Evolutionary conservation across 768 basidiomycete genomes (phyloP), one percentile per base, ranked within the genome.

Genomic region (Kondoa malvinella): DNA sequence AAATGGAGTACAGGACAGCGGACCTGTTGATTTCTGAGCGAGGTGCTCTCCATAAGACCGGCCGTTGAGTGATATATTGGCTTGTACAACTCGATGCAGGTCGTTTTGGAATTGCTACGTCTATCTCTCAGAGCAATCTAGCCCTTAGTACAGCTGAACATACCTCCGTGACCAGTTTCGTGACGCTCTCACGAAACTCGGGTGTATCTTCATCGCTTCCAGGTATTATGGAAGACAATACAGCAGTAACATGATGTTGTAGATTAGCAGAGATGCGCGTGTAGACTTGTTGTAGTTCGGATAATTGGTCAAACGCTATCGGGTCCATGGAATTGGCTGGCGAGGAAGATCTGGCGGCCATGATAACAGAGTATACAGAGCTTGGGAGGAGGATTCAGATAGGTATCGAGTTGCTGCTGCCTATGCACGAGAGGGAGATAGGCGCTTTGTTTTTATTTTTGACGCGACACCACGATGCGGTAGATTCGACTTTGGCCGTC

Each of bases 61-160:
- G n/a, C 61, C 61, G n/a, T 63, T 63, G 27, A 63, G 12, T 16
- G 26, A 3, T 17, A 63, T 63, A 32, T 63, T 63, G 61, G 32
- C 29, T 27, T 63, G 27, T 16, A 63, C 61, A 32, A 63, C 33
- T 27, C 14, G 4, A 16, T 63, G 16, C 32, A 63, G 27, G 12
- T 63, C 14, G 12, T 16, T 32, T 17, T 31, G n/a, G 61, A 63
- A 63, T 63, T 63, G 29, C 61, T 63, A 3, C 30, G 29, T 27
- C 29, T 16, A 26, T 27, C 25, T 56, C 15, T 14, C 4, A 59
- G 25, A 59, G 12, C 4, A 59, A 25, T 29, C n/a, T 25, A 4
- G n/a, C 30, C 8, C 57, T 14, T 14, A 8, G 31, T 3, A 63
- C 30, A 17, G 14, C 3, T 16, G 30, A 27, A 63, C 61, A 3